phyloP scores from a whole-genome alignment of 2,329 filamentous ascomycete species.

The Lachnellula occidentalis region DNA sequence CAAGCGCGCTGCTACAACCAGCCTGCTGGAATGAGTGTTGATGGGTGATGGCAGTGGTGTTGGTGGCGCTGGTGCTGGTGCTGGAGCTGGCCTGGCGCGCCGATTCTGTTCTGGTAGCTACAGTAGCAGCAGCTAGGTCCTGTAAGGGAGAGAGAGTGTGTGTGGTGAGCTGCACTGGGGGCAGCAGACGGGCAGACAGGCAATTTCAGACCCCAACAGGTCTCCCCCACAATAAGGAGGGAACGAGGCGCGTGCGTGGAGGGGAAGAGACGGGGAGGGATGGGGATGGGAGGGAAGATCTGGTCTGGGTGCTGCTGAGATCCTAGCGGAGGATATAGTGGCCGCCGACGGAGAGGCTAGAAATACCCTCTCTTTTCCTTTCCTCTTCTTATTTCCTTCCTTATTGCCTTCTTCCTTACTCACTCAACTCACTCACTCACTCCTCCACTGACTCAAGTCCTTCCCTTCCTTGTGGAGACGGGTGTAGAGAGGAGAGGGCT shows the following conservation, averaged over 20 bases:
- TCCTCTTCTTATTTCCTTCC: too few relatives aligned
- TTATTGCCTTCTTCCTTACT: too few relatives aligned
- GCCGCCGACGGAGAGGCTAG: neutral
- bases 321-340: conserved; percentile 7
- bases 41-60: neutral
- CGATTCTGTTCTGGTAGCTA: neutral
- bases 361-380: too few relatives aligned
- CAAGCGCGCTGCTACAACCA: neutral
- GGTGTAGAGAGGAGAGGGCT: too few relatives aligned
- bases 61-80: neutral
- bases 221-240: conserved; percentile 10
- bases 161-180: neutral
- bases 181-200: neutral
- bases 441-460: too few relatives aligned
- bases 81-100: neutral
- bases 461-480: too few relatives aligned
- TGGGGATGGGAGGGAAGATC: neutral
- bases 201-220: neutral
- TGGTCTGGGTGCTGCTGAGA: neutral
- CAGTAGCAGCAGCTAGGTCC: too few relatives aligned
- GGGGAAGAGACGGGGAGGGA: conserved; percentile 1
- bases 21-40: neutral
- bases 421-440: too few relatives aligned
- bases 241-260: neutral
- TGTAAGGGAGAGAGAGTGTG: too few relatives aligned